Evolutionary conservation across 2,329 filamentous ascomycete genomes (phyloP), one percentile per base, ranked within the genome.

Genomic region (Diplodia corticola): DNA sequence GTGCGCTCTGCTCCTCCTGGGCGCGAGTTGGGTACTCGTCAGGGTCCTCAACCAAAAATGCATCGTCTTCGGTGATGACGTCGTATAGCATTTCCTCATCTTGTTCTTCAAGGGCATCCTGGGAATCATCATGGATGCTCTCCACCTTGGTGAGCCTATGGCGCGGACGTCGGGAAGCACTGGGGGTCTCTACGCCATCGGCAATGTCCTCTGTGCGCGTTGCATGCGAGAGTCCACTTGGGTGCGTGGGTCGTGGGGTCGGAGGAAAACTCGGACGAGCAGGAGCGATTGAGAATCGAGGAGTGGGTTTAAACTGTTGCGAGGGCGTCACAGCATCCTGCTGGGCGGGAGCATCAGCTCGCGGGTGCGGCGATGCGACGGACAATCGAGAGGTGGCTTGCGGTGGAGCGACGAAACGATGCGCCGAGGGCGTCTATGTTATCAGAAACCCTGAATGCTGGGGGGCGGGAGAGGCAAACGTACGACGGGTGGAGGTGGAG

Each of bases 101-200:
- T 20, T 67, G 68, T 0, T 61, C 61, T 24, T 63, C 35, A 24
- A 17, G 64, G 53, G 30, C 50, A 7, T 70, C 70, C 55, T 74
- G 73, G 3, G 71, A 72, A 5, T 63, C 64, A 24, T 73, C 73
- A 13, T 77, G 72, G 53, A 78, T 78, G 54, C 74, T 78, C 55
- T 78, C 76, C 2, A 74, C 70, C 28, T 71, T 69, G n/a, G 70
- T 68, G 2, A 75, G 57, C 33, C 67, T 72, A 5, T 30, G 71
- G 40, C 69, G 72, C 9, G 69, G 63, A 28, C 17, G 6, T 68
- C 67, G 6, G 54, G 48, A 30, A 48, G 30, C 33, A 26, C 15
- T 15, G 1, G 35, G 26, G 59, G 28, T 44, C 65, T 53, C 44
- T 3, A 5, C 40, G 26, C 13, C 40, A 13, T 20, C 17, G 55